phyloP scores from a whole-genome alignment of 345 rosid species.

The Eucalyptus caleyi region DNA sequence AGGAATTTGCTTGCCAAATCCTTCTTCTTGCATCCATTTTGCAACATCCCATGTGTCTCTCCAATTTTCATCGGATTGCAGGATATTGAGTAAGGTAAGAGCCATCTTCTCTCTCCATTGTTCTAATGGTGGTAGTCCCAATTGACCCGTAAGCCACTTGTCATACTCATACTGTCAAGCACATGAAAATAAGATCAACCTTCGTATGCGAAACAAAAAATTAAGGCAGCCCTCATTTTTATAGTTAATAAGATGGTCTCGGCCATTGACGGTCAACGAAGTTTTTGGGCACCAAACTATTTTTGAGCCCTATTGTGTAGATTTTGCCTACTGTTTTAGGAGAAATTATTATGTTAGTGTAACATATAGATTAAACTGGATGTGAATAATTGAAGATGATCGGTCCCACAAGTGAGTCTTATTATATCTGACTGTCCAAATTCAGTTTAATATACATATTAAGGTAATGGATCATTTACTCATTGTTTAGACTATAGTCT shows the following conservation, averaged over 20 bases:
- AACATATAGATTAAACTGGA: background rate
- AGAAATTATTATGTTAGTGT: background rate
- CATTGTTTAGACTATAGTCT: background rate
- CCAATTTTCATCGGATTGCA: background rate
- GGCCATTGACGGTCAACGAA: background rate
- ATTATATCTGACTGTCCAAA: background rate
- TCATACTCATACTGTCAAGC: background rate
- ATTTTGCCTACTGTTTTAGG: background rate
- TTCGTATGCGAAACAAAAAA: background rate
- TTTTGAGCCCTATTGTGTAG: background rate
- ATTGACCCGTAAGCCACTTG: background rate
- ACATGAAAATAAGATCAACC: background rate
- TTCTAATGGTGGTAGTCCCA: background rate
- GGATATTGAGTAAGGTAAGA: background rate
- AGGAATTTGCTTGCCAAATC: background rate
- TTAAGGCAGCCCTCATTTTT: background rate
- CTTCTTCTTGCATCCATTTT: background rate
- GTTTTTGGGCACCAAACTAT: background rate
- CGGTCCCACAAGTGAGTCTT: background rate
- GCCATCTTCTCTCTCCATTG: background rate
- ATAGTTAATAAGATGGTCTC: background rate
- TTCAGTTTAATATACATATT: background rate
- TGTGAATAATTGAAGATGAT: background rate
- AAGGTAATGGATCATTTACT: background rate
- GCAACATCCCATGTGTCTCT: background rate